Conservation (phyloP, 129 eudicot genomes). For the Flaveria sonorensis region DNA sequence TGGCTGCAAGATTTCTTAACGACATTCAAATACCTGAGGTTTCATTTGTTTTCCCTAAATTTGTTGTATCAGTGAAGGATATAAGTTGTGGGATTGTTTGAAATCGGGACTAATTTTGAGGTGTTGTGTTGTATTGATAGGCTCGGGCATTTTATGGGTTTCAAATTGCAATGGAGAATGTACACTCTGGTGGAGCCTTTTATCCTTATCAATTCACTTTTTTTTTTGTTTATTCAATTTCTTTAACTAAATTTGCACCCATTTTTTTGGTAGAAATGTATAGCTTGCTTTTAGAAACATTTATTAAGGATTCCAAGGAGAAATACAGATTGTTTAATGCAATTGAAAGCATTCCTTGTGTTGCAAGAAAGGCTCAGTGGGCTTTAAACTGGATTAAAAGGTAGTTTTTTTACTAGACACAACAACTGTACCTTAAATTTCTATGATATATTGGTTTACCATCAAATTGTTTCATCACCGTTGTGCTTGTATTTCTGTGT, state of each 20-base stretch:
- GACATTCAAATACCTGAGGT: slow-evolving; percentile 86
- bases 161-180: slow-evolving; percentile 88
- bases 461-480: background rate
- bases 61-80: background rate
- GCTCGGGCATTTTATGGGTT: slow-evolving; percentile 95
- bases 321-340: slow-evolving; percentile 74
- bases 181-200: slow-evolving; percentile 66
- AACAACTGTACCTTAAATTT: background rate
- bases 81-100: slow-evolving; percentile 3
- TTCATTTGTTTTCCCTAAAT: background rate
- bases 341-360: slow-evolving; percentile 75
- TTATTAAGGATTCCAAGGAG: slow-evolving; percentile 71
- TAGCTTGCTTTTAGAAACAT: slow-evolving; percentile 80
- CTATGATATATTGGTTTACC: too few species aligned
- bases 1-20: slow-evolving; percentile 75
- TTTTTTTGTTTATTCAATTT: slow-evolving; percentile 12
- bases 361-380: slow-evolving; percentile 76
- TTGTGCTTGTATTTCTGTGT: slow-evolving; percentile 32
- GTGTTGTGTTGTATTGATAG: slow-evolving; percentile 32
- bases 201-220: background rate
- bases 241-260: slow-evolving; percentile 10
- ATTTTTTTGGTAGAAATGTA: slow-evolving; percentile 61
- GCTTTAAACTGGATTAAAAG: slow-evolving; percentile 81
- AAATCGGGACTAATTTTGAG: slow-evolving; percentile 25
- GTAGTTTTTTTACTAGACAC: slow-evolving; percentile 25